Evolutionary conservation across 345 rosid genomes (phyloP), one percentile per base, ranked within the genome.

Genomic region (Noccaea bulbosa): DNA sequence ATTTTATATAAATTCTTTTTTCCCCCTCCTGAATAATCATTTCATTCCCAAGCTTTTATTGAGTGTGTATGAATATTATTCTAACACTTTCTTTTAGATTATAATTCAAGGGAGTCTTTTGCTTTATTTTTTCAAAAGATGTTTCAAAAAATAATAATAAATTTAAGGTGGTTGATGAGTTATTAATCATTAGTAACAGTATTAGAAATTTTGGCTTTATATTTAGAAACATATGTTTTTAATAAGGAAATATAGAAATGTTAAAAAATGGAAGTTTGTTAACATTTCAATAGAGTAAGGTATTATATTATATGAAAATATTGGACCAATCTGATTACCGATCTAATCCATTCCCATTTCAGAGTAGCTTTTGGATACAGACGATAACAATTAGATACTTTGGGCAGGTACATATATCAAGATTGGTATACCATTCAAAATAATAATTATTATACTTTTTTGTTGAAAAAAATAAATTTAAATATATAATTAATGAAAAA

Each of bases 151-250:
- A 47, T 69, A 43, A 10, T 75, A 62, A 62, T 55, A 17, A 52
- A 54, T 11, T 39, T 32, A 22, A 69, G 65, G 79, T 70, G 79
- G 71, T 76, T 76, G 79, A 70, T 69, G 79, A 76, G 62, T 32
- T 22, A 70, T 63, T 63, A 70, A 57, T 70, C 71, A 76, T 64
- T 54, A 70, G 61, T 70, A 70, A 64, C 75, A 70, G 75, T 69
- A 69, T 55, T 22, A 37, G 17, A 43, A 69, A 39, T 7, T 69
- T 48, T 63, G 38, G 66, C 70, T 69, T 70, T 47, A 62, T 47
- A 62, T 9, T 62, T 70, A 54, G 51, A 68, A 53, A 50, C 40
- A 72, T 22, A 40, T 38, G 47, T 55, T 17, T 3, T 71, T 40
- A 22, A 10, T 44, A 47, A 62, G 15, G 16, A n/a, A 51, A 39